Base-by-base conservation (phyloP, 2,329 filamentous ascomycete genomes). In the Exserohilum turcica region DNA sequence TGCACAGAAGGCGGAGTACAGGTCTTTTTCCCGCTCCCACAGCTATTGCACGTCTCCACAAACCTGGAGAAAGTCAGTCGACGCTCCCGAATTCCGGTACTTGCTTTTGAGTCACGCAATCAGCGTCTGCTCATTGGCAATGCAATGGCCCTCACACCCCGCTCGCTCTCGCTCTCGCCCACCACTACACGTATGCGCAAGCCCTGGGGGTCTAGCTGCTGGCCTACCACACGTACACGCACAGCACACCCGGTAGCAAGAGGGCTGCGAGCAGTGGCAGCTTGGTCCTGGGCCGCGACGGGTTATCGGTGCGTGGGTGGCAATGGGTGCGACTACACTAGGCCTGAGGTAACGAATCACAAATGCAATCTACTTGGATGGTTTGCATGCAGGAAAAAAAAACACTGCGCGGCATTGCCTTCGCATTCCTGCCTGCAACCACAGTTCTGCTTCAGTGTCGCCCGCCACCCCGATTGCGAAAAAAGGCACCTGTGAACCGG, bases 1-100 rank as follows among this genome's bases (percentile, higher is more conserved):
- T 51, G 48, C 52, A 58, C 33, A 35, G 35, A 43, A 56, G 37
- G 56, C 53, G 49, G 54, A 60, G 49, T 48, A 43, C 29, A 43
- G 24, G 10, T 47, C 18, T 35, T 52, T 52, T 52, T 52, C 46
- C 49, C 28, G 50, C 40, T 44, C 52, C 56, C 57, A 43, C 21
- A 28, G 43, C 28, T 54, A 35, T 44, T 27, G 27, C 12, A 29
- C 29, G 31, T 53, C 48, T 52, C 47, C 56, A 52, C 45, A 53
- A 51, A 54, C 51, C 50, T 57, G 52, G 48, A 54, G 50, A 54
- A 48, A 47, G 39, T 48, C 28, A 38, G 37, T 27, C 54, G 40
- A 47, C 28, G 32, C 32, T 43, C 32, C 33, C 27, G n/a, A 39
- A n/a, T n/a, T 36, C 12, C 27, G 29, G 19, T 42, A 13, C 43